phyloP scores from a whole-genome alignment of 2,329 filamentous ascomycete species.

The Ophiostoma piceae region DNA sequence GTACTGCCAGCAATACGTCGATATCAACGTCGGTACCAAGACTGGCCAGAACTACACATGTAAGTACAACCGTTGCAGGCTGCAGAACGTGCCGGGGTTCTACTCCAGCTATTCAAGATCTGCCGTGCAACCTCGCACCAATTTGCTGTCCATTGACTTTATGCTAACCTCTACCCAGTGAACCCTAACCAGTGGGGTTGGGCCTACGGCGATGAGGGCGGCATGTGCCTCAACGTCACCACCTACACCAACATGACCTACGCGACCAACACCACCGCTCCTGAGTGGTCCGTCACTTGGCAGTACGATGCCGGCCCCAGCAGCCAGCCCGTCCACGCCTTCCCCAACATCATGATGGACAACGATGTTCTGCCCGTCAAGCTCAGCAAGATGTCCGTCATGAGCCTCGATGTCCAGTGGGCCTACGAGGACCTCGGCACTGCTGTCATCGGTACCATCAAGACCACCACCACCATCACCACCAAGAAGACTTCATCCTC shows the following conservation, averaged over 20 bases:
- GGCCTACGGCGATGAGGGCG: slow-evolving; percentile 37
- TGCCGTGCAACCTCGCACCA: slow-evolving; percentile 4
- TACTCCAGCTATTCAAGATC: background rate
- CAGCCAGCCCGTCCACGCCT: slow-evolving; percentile 48
- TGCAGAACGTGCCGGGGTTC: no score
- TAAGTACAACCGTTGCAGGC: slow-evolving; percentile 33
- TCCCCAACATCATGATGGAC: slow-evolving; percentile 49
- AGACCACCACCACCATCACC: slow-evolving; percentile 42
- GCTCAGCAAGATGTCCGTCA: slow-evolving; percentile 32
- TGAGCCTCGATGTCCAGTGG: slow-evolving; percentile 47
- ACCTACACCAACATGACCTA: slow-evolving; percentile 48
- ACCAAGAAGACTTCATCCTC: slow-evolving; percentile 32
- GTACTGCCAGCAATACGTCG: slow-evolving; percentile 27
- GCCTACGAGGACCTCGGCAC: slow-evolving; percentile 34
- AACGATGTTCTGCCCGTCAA: slow-evolving; percentile 40
- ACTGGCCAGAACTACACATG: slow-evolving; percentile 44
- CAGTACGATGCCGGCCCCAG: slow-evolving; percentile 40
- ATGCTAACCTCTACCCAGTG: slow-evolving; percentile 34
- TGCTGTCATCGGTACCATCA: slow-evolving; percentile 49
- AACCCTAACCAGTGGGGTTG: slow-evolving; percentile 54
- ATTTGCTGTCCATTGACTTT: background rate
- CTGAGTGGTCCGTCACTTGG: slow-evolving; percentile 50
- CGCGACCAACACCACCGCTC: slow-evolving; percentile 42
- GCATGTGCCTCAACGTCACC: slow-evolving; percentile 38
- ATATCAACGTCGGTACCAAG: slow-evolving; percentile 26